Base-by-base conservation (phyloP, 2,329 filamentous ascomycete genomes). In the Fusarium xyrophilum region DNA sequence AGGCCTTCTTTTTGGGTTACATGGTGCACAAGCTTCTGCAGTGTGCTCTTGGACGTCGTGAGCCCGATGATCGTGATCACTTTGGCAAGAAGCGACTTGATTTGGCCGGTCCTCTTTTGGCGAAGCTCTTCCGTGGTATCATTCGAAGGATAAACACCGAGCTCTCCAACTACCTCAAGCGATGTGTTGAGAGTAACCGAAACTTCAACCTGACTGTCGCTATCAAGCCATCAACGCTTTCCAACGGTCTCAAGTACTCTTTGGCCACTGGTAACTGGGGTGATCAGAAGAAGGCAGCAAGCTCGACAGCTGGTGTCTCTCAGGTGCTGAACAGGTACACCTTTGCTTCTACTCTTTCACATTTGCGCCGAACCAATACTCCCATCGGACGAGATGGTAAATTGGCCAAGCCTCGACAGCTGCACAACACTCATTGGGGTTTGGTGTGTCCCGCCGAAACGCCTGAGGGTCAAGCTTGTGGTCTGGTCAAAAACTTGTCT, bases 41-140 rank as follows among this genome's bases (percentile, higher is more conserved):
- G 79, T 97, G 94, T 77, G 93, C 94, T 56, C 86, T 99, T 48
- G 96, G 96, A 53, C 91, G 96, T 65, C 91, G 93, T 67, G 96
- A 98, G 77, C 93, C 93, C 28, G 96, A 99, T 76, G 96, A 99
- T 76, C 92, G 96, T 83, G 96, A 99, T 83, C 96, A 99, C 79
- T 97, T 99, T 76, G 96, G 96, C 75, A 98, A 98, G 86, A 99
- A 99, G 86, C 91, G 96, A 71, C 85, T 99, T 60, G 96, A 99
- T 83, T 86, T 99, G 74, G 95, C 96, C 59, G 96, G 96, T 68
- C 95, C 96, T 33, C 85, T 99, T 60, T 88, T 99, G 71, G 95
- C 95, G n/a, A 97, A 96, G 77, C 86, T 99, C 42, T 99, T 99
- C 88, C 91, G 96, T 65, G 90, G 91, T 64, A 90, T 98, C 63